Percentiles rank a stretch among this genome's conserved stretches.
phyloP scores from a whole-genome alignment of 331 rosid genomes.

The Rosa hybrid region DNA sequence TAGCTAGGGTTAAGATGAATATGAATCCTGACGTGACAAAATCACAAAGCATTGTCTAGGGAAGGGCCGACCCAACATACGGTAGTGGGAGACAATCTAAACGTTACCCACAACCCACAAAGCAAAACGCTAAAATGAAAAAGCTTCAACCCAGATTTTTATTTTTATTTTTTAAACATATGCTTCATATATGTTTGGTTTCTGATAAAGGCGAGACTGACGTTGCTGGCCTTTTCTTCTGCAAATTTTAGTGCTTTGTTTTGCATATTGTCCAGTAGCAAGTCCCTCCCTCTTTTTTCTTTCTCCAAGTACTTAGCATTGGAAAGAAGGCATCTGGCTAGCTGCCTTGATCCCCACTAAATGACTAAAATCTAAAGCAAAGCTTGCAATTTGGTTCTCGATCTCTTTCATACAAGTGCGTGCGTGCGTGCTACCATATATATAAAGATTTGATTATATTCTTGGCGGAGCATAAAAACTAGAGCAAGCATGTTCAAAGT shows the following conservation, averaged over 20 bases:
- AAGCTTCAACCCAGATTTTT: neutral
- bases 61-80: slow-evolving; percentile 66
- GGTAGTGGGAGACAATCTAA: slow-evolving; percentile 65
- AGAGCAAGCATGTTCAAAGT: slow-evolving; percentile 8
- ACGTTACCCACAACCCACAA: slow-evolving; percentile 39
- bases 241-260: slow-evolving; percentile 41
- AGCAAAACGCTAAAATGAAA: slow-evolving; percentile 8
- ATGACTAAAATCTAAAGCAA: slow-evolving; percentile 14
- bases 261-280: slow-evolving; percentile 12
- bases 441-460: slow-evolving; percentile 29
- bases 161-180: neutral
- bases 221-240: slow-evolving; percentile 43
- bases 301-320: neutral
- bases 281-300: neutral
- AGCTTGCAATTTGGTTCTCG: neutral
- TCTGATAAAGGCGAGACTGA: slow-evolving; percentile 34
- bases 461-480: slow-evolving; percentile 14
- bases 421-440: neutral
- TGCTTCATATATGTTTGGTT: neutral
- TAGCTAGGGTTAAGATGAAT: neutral
- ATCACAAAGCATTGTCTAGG: slow-evolving; percentile 50
- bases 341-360: slow-evolving; percentile 6
- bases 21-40: slow-evolving; percentile 47
- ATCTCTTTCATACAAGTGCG: slow-evolving; percentile 34
- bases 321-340: slow-evolving; percentile 6